Conservation (phyloP, 2,329 filamentous ascomycete species). For the Trichoderma sp. region DNA sequence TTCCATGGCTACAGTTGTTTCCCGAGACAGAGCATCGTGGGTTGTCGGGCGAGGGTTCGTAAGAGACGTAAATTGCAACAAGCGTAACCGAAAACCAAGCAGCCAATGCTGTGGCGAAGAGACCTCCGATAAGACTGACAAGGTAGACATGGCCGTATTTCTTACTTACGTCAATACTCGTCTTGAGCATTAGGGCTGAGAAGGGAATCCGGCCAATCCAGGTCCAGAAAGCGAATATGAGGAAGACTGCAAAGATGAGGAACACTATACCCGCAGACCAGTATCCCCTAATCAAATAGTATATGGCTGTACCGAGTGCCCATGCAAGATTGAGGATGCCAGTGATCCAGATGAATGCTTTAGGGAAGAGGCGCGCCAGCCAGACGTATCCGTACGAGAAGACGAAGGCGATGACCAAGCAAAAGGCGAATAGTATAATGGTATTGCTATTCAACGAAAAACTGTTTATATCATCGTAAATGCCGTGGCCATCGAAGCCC, state of each 20-base stretch:
- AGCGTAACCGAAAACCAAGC: constrained; percentile 87
- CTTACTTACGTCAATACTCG: constrained; percentile 80
- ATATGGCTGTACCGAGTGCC: constrained; percentile 80
- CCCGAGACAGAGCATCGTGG: constrained; percentile 44
- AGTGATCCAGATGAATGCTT: constrained; percentile 89
- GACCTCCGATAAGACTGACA: constrained; percentile 78
- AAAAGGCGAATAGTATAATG: constrained; percentile 78
- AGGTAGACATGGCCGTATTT: constrained; percentile 81
- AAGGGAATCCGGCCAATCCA: constrained; percentile 93
- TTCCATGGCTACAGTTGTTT: constrained; percentile 65
- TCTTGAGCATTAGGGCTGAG: constrained; percentile 84
- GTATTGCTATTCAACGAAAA: constrained; percentile 78
- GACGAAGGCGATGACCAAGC: constrained; percentile 68
- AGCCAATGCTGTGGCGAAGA: constrained; percentile 70
- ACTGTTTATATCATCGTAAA: constrained; percentile 65
- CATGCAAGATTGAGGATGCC: constrained; percentile 84
- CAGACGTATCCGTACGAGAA: constrained; percentile 77
- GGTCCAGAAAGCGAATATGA: constrained; percentile 59
- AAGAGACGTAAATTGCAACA: constrained; percentile 82
- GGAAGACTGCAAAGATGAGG: constrained; percentile 58
- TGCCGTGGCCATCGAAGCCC: constrained; percentile 64
- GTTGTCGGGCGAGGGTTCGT: constrained; percentile 60
- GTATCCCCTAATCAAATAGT: constrained; percentile 74
- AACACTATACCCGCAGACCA: constrained; percentile 87
- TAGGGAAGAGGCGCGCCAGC: constrained; percentile 73